Percentiles rank a stretch among this genome's conserved stretches.
These are phyloP conservation scores for Salvia rosmarinus DNA, from an alignment of 257 asterid species.

Conservation along the genomic window DNA sequence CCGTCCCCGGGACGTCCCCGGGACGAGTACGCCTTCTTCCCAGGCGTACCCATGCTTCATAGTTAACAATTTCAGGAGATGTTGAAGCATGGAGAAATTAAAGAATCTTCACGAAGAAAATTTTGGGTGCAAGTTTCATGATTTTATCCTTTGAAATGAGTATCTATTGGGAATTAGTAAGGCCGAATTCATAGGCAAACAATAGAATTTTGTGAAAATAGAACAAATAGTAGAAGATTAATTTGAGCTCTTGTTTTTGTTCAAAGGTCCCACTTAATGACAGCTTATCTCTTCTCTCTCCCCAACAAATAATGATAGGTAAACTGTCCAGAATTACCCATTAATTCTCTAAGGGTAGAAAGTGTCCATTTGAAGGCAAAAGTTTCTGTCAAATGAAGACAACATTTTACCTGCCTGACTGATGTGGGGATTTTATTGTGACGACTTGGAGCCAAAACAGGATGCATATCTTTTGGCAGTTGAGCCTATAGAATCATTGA, in stretches of 20 bases:
- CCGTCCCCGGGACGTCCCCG: too few species aligned
- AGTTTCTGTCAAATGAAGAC: constrained; percentile 22
- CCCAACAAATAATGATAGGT: constrained; percentile 16
- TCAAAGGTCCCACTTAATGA: constrained; percentile 28
- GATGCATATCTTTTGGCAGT: constrained; percentile 93
- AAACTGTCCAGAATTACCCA: constrained; percentile 18
- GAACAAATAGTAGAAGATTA: constrained; percentile 23
- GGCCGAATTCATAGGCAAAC: background rate
- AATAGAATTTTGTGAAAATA: constrained; percentile 1
- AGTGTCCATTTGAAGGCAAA: constrained; percentile 8
- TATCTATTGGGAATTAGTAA: background rate
- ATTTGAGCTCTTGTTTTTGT: constrained; percentile 20
- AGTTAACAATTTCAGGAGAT: constrained; percentile 6
- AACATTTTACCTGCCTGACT: constrained; percentile 78
- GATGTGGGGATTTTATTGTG: constrained; percentile 76
- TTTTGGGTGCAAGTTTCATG: background rate
- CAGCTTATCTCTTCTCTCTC: constrained; percentile 21
- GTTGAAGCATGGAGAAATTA: constrained; percentile 5
- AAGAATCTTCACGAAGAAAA: constrained; percentile 23
- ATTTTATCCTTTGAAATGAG: constrained; percentile 13
- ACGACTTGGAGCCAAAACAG: constrained; percentile 73
- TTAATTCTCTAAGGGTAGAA: constrained; percentile 20
- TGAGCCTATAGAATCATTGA: constrained; percentile 67
- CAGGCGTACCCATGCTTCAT: too few species aligned
- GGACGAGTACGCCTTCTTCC: too few species aligned